Evolutionary conservation across 2,329 filamentous ascomycete genomes (phyloP).

Genomic region (Aspergillus aculeatus): DNA sequence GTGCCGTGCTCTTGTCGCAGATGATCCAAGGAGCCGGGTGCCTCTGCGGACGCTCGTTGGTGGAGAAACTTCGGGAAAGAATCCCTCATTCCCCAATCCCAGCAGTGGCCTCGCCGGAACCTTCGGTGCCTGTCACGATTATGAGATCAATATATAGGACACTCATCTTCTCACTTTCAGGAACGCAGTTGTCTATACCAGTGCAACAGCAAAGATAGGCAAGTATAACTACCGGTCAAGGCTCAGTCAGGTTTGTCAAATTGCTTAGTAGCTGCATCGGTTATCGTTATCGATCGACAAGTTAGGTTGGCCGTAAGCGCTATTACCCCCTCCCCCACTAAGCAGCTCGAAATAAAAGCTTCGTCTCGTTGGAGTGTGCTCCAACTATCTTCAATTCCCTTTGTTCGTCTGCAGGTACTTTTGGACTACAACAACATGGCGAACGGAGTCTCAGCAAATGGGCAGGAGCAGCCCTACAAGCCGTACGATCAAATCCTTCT

Average conservation of each 20-base stretch:
- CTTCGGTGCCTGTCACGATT: not conserved
- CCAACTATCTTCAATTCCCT: not conserved
- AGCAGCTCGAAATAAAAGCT: not conserved
- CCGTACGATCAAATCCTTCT: conserved; percentile 74
- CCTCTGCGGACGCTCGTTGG: conserved; percentile 1
- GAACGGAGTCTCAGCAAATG: conserved; percentile 5
- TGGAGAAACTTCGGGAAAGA: not conserved
- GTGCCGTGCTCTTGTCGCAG: too few species aligned
- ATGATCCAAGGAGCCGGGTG: not conserved
- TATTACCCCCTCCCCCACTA: not conserved
- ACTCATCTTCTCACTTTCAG: not conserved
- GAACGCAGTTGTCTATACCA: too few species aligned
- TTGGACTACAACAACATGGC: conserved; percentile 3
- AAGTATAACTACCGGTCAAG: too few species aligned
- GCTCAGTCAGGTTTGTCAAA: not conserved
- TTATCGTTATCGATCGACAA: not conserved
- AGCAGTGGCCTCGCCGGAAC: not conserved
- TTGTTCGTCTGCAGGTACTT: not conserved
- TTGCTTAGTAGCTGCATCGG: not conserved
- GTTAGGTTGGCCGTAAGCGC: not conserved
- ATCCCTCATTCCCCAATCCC: not conserved
- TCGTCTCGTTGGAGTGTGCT: not conserved
- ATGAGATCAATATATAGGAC: not conserved
- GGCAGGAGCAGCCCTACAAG: conserved; percentile 19
- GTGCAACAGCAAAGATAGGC: too few species aligned